Evolutionary conservation across 106 monocot genomes (phyloP).

Genomic region (Iris macrosiphon): DNA sequence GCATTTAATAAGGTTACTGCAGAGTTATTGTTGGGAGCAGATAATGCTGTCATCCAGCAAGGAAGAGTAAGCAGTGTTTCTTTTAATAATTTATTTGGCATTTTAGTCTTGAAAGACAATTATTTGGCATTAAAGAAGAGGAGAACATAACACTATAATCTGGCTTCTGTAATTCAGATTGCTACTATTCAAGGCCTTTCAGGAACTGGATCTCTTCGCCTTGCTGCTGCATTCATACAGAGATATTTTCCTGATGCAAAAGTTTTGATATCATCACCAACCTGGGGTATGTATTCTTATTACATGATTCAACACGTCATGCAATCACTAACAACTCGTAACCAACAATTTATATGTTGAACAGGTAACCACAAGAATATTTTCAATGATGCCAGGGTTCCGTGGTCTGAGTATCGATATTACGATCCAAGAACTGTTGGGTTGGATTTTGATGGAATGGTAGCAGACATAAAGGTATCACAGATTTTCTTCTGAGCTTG

Average conservation of each 20-base stretch:
- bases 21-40: conserved; percentile 81
- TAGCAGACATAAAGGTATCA: conserved; percentile 85
- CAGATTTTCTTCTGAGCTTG: too few species aligned
- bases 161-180: conserved; percentile 35
- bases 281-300: conserved; percentile 63
- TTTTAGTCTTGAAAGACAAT: too few species aligned
- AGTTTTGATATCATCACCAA: conserved; percentile 93
- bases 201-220: conserved; percentile 98
- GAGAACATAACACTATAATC: too few species aligned
- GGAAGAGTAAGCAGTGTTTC: conserved; percentile 41
- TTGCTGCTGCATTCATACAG: conserved; percentile 97
- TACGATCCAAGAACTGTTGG: conserved; percentile 95
- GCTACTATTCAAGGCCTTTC: conserved; percentile 96
- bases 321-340: not conserved
- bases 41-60: conserved; percentile 62
- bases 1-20: conserved; percentile 95
- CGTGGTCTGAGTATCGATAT: conserved; percentile 95
- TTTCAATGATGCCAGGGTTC: conserved; percentile 97
- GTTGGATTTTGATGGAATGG: conserved; percentile 98
- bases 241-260: conserved; percentile 96
- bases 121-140: too few species aligned
- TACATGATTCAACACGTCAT: not conserved
- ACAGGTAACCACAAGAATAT: conserved; percentile 99
- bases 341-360: conserved; percentile 8
- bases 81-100: conserved; percentile 1